Base-by-base conservation (phyloP, 2,329 filamentous ascomycete species). In the Botrytis hyacinthi region DNA sequence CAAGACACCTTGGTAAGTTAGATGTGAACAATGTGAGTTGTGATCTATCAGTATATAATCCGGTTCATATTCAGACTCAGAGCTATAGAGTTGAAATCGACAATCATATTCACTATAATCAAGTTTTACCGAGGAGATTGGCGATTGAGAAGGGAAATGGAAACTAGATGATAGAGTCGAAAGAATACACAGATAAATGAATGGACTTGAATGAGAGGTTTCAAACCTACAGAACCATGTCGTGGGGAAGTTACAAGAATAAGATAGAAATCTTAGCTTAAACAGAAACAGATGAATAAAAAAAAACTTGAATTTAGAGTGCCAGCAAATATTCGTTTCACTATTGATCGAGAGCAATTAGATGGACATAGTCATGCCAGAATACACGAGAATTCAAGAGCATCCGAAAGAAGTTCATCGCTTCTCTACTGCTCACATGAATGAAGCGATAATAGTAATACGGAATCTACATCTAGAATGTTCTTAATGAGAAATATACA, bases 261-360 rank as follows among this genome's bases (percentile, higher is more conserved):
- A 57, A 18, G n/a, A 29, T 0, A 18, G 3, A 29, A 57, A 5
- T 6, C 3, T 8, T 57, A 29, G n/a, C 51, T 57, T 1, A 29
- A 57, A 54, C 4, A 29, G n/a, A 18, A 54, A 29, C 1, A 18
- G n/a, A 18, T 29, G 16, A 18, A 57, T 18, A 2, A 18, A 29
- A 57, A 29, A 57, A 7, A 18, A 9, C 14, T 57, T 29, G n/a
- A 16, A 29, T 7, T 29, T 29, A 3, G 4, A 54, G 51, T 54
- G 12, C n/a, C n/a, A 18, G n/a, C 0, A 29, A 1, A 18, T 57
- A 3, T 29, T 54, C 1, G 5, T n/a, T 54, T n/a, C 12, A 16
- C 12, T n/a, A 7, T n/a, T n/a, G 12, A n/a, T 16, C 10, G 51
- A 57, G 0, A 18, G 3, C 2, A 4, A 29, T 0, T 29, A 29